These are phyloP conservation scores for Amoebophrya sp. DNA, from an alignment of 169 alveolate genomes.

Conservation along the genomic window DNA sequence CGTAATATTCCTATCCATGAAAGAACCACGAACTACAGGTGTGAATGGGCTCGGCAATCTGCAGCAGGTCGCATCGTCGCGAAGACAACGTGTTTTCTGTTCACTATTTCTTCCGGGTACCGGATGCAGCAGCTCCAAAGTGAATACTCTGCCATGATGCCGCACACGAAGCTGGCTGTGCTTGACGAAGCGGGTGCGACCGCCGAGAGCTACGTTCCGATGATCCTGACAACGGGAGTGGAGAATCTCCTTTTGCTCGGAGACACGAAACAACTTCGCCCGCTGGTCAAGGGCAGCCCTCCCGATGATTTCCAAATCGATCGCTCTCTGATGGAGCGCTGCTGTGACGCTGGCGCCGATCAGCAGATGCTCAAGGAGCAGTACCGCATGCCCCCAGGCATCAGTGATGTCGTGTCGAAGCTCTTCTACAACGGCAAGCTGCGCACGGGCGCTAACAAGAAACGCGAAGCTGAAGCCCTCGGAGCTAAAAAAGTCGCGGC, in stretches of 20 bases:
- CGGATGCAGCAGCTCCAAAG: not conserved
- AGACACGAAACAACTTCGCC: not conserved
- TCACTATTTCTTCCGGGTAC: not conserved
- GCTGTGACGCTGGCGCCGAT: not conserved
- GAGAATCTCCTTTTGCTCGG: not conserved
- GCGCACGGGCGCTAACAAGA: not conserved
- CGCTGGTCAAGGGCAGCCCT: not conserved
- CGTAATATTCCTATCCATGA: not conserved
- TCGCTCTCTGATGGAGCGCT: not conserved
- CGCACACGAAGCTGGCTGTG: not conserved
- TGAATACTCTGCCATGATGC: not conserved
- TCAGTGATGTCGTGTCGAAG: not conserved
- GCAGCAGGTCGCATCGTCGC: not conserved
- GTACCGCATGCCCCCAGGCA: not conserved
- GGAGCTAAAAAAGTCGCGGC: not conserved
- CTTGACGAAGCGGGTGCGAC: slow-evolving; percentile 9
- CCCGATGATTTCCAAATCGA: not conserved
- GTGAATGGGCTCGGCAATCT: not conserved
- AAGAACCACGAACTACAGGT: not conserved
- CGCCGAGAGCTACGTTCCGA: not conserved
- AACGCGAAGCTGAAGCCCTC: not conserved
- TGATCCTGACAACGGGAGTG: not conserved
- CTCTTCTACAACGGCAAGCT: not conserved
- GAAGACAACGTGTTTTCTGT: not conserved
- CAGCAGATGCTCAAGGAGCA: not conserved